These are phyloP conservation scores for Globisporangium splendens DNA, from an alignment of 352 stramenopile genomes.

Conservation along the genomic window DNA sequence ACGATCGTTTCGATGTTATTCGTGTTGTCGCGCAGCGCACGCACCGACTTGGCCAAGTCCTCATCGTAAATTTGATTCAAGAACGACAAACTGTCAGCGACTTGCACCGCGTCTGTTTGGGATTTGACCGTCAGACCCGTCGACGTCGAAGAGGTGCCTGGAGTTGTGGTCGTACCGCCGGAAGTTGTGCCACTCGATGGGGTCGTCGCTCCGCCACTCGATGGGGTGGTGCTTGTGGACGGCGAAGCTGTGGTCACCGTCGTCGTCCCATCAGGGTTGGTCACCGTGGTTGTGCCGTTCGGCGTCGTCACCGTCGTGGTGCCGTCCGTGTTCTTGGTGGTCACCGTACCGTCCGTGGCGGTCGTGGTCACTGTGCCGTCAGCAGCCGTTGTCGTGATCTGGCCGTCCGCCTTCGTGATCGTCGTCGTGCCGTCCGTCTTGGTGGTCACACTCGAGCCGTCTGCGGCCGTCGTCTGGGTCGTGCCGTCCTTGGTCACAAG, in stretches of 20 bases:
- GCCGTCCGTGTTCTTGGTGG: slow-evolving; percentile 2
- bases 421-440: slow-evolving; percentile 8
- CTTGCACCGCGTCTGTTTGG: slow-evolving; percentile 15
- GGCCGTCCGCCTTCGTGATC: slow-evolving; percentile 3
- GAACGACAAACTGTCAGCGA: slow-evolving; percentile 35
- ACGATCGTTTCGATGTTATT: slow-evolving; percentile 54
- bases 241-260: slow-evolving; percentile 7
- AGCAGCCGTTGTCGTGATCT: not conserved
- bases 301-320: slow-evolving; percentile 4
- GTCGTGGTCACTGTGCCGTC: slow-evolving; percentile 8
- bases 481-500: slow-evolving; percentile 2
- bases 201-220: slow-evolving; percentile 3
- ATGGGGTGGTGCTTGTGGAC: not conserved
- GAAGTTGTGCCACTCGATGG: slow-evolving; percentile 11
- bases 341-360: not conserved
- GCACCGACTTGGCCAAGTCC: slow-evolving; percentile 38
- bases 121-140: slow-evolving; percentile 12
- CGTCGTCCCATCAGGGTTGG: not conserved
- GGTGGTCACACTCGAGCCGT: slow-evolving; percentile 7
- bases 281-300: slow-evolving; percentile 4
- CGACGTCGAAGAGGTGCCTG: slow-evolving; percentile 9
- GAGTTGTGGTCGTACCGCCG: slow-evolving; percentile 8
- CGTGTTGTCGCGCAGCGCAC: slow-evolving; percentile 46
- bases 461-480: slow-evolving; percentile 1
- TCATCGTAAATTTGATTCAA: slow-evolving; percentile 53